phyloP scores from a whole-genome alignment of 2,329 filamentous ascomycete genomes.

The Ophiocordyceps camponoti-rufipedis region DNA sequence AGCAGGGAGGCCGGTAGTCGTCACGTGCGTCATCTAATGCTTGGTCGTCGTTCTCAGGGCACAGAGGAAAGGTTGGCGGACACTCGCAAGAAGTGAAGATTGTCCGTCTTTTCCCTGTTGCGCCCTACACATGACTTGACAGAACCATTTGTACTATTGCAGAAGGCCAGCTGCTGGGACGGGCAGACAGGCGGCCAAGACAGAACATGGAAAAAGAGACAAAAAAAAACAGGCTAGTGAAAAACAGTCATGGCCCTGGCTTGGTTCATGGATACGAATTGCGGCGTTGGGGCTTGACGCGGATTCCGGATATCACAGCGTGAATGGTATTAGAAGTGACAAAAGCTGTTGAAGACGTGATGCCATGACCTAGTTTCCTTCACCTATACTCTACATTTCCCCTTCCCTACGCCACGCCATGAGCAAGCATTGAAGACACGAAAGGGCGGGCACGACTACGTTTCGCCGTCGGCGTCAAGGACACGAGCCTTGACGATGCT shows the following conservation, averaged over 20 bases:
- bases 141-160: slow-evolving; percentile 5
- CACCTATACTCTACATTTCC: not conserved
- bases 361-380: too few relatives aligned
- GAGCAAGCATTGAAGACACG: not conserved
- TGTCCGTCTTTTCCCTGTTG: not conserved
- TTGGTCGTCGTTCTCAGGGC: not conserved
- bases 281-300: slow-evolving; percentile 5
- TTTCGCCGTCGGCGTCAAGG: slow-evolving; percentile 35
- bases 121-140: slow-evolving; percentile 1
- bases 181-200: not conserved
- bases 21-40: too few relatives aligned
- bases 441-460: slow-evolving; percentile 1
- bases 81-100: not conserved
- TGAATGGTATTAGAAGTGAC: not conserved
- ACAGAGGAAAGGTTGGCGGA: not conserved
- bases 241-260: slow-evolving; percentile 3
- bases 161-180: not conserved
- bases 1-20: too few relatives aligned
- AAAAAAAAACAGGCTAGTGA: slow-evolving; percentile 1
- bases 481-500: slow-evolving; percentile 60
- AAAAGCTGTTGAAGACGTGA: not conserved
- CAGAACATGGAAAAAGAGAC: slow-evolving; percentile 4
- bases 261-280: slow-evolving; percentile 5
- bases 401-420: not conserved
- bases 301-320: not conserved